Evolutionary conservation across 2,329 filamentous ascomycete species (phyloP), one percentile per base, ranked within the genome.

Genomic region (Neobulgaria alba): DNA sequence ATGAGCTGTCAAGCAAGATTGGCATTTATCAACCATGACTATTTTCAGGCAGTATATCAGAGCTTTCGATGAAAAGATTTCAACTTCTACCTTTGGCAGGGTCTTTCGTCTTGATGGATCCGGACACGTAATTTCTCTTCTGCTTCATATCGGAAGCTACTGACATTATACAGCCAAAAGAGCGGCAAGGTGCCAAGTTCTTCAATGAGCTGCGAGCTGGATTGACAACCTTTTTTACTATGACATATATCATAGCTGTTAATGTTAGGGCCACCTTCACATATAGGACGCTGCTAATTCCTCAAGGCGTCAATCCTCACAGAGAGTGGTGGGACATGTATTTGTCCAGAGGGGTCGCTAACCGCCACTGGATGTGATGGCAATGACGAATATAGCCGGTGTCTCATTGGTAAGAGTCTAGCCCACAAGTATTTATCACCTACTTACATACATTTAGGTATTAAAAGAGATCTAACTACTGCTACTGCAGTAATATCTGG

Each of bases 401-500:
- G 68, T 46, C 55, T 67, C 23, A 61, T 67, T 36, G 52, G 55
- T 59, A 44, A 31, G 46, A 33, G 17, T 17, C 4, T 29, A n/a
- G 9, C 10, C 9, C 15, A n/a, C 16, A 16, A 33, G 29, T 26
- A 29, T 40, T 3, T 10, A 38, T 38, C 21, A 29, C 26, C 3
- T 15, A 29, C 43, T 50, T n/a, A 52, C 18, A 32, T 29, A 4
- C 23, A 1, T 39, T 7, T 23, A 70, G 78, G 69, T 33, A 62
- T 93, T 47, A 81, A 85, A 50, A 75, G 82, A 21, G 86, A 93
- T 59, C 66, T 92, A 14, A 79, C 92, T 42, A 93, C 86, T 1
- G 83, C 84, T 3, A 93, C 87, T 1, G 82, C 85, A n/a, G 84
- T 84, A 8, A 75, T 92, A 38, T 70, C 84, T 4, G 85, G 85